Evolutionary conservation across 495 filamentous ascomycete species (phyloP), one percentile per base, ranked within the genome.

Genomic region (Staphylotrichum longicolle): DNA sequence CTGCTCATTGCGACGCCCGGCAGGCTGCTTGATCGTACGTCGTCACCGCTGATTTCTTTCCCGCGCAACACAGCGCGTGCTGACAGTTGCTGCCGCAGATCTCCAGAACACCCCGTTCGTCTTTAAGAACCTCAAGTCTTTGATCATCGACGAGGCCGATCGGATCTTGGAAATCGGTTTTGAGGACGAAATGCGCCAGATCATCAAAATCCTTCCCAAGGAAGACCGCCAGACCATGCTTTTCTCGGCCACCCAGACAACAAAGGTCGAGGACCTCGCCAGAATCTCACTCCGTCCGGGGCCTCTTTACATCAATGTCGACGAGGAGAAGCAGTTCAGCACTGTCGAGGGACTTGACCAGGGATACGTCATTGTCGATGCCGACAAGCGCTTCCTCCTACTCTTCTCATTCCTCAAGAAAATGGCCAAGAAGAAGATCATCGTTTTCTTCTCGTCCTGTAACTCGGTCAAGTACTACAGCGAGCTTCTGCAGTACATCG

Each of bases 141-240:
- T 98, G 7, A 83, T 98, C 44, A 94, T 96, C 62, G 91, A 96
- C 68, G 92, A 96, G 71, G 93, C 93, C 27, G 93, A 96, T 68
- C 85, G 92, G 50, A 98, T 97, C 61, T 78, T 98, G 37, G 94
- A 98, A 78, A 89, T 96, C 60, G 94, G 94, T 62, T 98, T 98
- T 79, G 94, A 98, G 70, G 95, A 98, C 67, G 94, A 98, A 74
- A 96, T 96, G 91, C 84, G 91, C 54, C 91, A 96, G 72, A 96
- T 98, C 67, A 84, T 98, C 72, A 96, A 96, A 79, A 95, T 98
- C 55, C 80, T 98, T 14, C 94, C 94, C 33, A 86, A 85, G 61
- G 88, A 93, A 41, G 88, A 93, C 59, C 81, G 95, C 44, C 94
- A 98, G 70, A 98, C 94, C 0, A 92, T 95, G 86, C 85, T 98